Percentiles rank a stretch among this genome's conserved stretches.
Evolutionary conservation across 2,329 filamentous ascomycete species (phyloP).

Genomic region (Calonectria honghensis): DNA sequence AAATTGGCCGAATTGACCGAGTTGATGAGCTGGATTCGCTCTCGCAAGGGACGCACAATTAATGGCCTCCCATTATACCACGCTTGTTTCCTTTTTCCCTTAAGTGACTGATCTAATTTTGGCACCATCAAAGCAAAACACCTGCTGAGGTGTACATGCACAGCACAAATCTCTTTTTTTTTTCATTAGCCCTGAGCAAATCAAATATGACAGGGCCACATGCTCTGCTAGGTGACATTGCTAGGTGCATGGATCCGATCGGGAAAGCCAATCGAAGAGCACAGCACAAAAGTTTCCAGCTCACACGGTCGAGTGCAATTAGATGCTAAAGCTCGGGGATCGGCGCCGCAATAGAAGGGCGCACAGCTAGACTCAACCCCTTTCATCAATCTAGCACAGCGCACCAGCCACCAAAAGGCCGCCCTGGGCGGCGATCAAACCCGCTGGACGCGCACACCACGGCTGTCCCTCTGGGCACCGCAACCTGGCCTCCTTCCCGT

Average conservation of each 20-base stretch:
- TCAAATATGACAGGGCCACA: slow-evolving; percentile 21
- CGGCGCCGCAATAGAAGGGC: slow-evolving; percentile 1
- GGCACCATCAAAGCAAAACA: slow-evolving; percentile 10
- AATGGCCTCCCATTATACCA: background rate
- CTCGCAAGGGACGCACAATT: slow-evolving; percentile 9
- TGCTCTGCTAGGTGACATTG: background rate
- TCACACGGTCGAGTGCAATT: slow-evolving; percentile 1
- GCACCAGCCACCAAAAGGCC: slow-evolving; percentile 4
- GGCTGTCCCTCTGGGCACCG: background rate
- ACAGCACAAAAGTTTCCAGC: background rate
- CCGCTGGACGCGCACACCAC: background rate
- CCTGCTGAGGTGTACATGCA: slow-evolving; percentile 16
- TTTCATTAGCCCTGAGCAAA: background rate
- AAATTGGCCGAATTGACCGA: slow-evolving; percentile 10
- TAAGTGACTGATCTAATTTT: slow-evolving; percentile 10
- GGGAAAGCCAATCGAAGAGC: slow-evolving; percentile 26
- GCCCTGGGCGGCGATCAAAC: slow-evolving; percentile 19
- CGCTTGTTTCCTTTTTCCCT: background rate
- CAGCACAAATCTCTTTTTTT: background rate
- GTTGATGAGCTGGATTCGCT: background rate
- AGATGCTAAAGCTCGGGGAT: slow-evolving; percentile 23
- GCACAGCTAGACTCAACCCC: slow-evolving; percentile 8
- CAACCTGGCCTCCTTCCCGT: background rate
- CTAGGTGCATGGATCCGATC: slow-evolving; percentile 19
- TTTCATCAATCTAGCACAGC: slow-evolving; percentile 25